Base-by-base conservation (phyloP, 1,284 basidiomycete species). In the Neolentinus lepideus region DNA sequence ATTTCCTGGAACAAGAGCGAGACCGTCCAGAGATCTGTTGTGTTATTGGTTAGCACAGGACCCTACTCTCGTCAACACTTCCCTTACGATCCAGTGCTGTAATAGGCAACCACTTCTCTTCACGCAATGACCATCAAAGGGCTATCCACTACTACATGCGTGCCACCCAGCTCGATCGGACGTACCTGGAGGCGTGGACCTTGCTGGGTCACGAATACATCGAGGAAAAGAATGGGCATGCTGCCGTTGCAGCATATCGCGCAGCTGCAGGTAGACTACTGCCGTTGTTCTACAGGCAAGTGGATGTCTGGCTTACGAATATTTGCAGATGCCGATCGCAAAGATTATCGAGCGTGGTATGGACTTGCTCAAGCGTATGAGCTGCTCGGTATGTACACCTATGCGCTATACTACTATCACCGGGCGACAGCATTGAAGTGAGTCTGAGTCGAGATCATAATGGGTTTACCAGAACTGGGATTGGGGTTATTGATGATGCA, bases 161-260 rank as follows among this genome's bases (percentile, higher is more conserved):
- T 57, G 95, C 96, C 9, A 90, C 96, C 19, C 88, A 95, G 63
- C 82, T 99, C 52, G 96, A 99, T 70, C 82, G 90, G 59, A 94
- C 92, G 3, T 99, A 95, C 70, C 78, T 98, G 22, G 90, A 93
- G 2, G 97, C 97, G 2, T 99, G 97, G 97, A 98, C 96, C n/a
- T 71, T 99, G 59, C 94, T 99, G 88, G 97, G 97, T 0, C 97
- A 99, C 70, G 97, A 98, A 70, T 99, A 94, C 66, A 90, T 99
- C 55, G 97, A 99, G 74, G 85, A 98, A 81, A 98, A 98, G 72
- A 99, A 99, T 71, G 93, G 93, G 16, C 95, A 98, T 75, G 96
- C 97, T 1, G 97, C 97, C 1, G 96, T 98, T 55, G 97, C 98
- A 71, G 92, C 94, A 26, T 99, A 99, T 72, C 83, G 97, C 51